Evolutionary conservation across 176 grass and related monocot genomes (phyloP).

Genomic region (Ampelocalamus luodianensis): DNA sequence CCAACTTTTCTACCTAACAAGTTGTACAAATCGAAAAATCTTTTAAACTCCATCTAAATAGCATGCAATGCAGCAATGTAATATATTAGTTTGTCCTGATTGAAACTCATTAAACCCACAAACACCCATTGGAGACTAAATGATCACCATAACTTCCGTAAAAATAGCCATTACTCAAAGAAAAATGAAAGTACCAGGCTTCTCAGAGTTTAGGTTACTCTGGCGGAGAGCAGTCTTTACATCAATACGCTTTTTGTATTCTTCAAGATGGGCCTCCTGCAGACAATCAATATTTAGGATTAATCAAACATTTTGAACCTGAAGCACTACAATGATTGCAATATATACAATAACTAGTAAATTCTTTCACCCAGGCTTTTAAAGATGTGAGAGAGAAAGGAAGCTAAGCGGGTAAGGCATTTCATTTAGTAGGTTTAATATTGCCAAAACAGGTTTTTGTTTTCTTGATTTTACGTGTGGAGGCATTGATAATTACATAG

Average conservation of each 20-base stretch:
- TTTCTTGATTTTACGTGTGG: slow-evolving; percentile 1
- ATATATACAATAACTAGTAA: not conserved
- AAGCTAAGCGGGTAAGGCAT: not conserved
- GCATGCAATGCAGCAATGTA: not conserved
- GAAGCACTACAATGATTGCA: not conserved
- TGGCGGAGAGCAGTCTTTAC: slow-evolving; percentile 57
- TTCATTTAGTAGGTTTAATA: not conserved
- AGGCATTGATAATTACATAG: not conserved
- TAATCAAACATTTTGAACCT: slow-evolving; percentile 1
- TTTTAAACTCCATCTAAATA: not conserved
- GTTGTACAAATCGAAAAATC: slow-evolving; percentile 2
- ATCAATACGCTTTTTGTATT: slow-evolving; percentile 67
- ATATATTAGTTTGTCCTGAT: not conserved
- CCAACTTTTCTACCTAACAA: not conserved
- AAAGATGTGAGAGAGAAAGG: not conserved
- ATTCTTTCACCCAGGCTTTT: not conserved
- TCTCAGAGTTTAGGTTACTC: slow-evolving; percentile 82
- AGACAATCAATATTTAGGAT: slow-evolving; percentile 33
- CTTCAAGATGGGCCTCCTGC: slow-evolving; percentile 66
- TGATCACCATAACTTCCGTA: too few species aligned
- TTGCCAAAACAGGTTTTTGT: not conserved
- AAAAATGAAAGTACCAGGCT: slow-evolving; percentile 57
- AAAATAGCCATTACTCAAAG: not conserved
- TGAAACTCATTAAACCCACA: not conserved
- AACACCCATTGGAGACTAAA: not conserved